Evolutionary conservation across 1,284 basidiomycete species (phyloP), one percentile per base, ranked within the genome.

Genomic region (Papiliotrema flavescens): DNA sequence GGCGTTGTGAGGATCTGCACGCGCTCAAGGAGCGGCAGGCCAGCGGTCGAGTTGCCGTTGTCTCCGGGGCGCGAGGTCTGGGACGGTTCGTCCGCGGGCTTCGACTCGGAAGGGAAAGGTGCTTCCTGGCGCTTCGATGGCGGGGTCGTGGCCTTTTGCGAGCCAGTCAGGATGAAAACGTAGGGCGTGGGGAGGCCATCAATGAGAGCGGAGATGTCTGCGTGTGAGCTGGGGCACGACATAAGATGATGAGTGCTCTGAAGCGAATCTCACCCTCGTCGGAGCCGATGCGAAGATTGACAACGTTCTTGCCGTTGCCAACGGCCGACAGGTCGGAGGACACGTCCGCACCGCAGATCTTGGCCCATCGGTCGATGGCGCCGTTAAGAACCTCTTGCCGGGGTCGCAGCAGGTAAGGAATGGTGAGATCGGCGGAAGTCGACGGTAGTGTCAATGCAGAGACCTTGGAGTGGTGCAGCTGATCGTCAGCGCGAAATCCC

Each of bases 1-100:
- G 83, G 88, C 0, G 89, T 87, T 0, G 89, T 89, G 51, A 92
- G 82, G 46, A 91, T 79, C 67, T 89, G 86, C 70, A 89, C 89
- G 43, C 80, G 81, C 56, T 85, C 82, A 40, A 90, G 80, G 14
- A 72, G 53, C 7, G 72, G 65, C 15, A 58, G 68, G 40, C 56
- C 55, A 26, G 64, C 58, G 8, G 66, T 65, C 8, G 62, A 54
- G 53, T 70, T 68, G 50, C 53, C 23, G 49, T 46, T 53, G 17
- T 26, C 26, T n/a, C 9, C 49, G 43, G 28, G 35, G 22, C 24
- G 14, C 37, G 59, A 49, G 17, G 45, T 22, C 1, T 50, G 51
- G 26, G 55, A 50, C 6, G 54, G 37, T 11, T 51, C 15, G 22
- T 47, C 49, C 2, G 49, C 13, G 24, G 19, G 22, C 19, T 36